These are phyloP conservation scores for Hemisphaericaspora nanyangensis DNA, from an alignment of 805 yeast species.

Conservation along the genomic window DNA sequence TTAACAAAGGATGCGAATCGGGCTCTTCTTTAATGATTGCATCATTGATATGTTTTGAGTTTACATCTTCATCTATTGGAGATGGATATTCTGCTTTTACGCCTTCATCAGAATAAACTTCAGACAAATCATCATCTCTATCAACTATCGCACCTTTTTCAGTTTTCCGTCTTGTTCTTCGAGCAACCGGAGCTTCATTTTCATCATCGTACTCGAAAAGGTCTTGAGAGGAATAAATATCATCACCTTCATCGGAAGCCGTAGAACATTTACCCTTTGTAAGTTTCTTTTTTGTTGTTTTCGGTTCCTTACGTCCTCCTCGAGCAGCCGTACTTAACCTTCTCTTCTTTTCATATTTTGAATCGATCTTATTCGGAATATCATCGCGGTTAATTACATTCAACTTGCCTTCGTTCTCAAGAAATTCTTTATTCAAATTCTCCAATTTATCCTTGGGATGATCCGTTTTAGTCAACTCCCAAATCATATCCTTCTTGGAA, in stretches of 20 bases:
- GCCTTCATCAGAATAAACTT: neutral
- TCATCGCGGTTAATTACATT: conserved; percentile 14
- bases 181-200: neutral
- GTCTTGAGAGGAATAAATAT: neutral
- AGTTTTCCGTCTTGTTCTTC: conserved; percentile 6
- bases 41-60: neutral
- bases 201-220: neutral
- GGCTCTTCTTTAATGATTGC: neutral
- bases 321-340: conserved; percentile 9
- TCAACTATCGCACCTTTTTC: conserved; percentile 8
- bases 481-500: conserved; percentile 27
- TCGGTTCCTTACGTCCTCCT: conserved; percentile 4
- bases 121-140: neutral
- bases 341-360: conserved; percentile 12
- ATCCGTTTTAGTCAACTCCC: conserved; percentile 16
- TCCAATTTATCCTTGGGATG: conserved; percentile 6
- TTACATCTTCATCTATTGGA: neutral
- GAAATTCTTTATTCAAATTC: conserved; percentile 15
- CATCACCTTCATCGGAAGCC: neutral
- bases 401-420: conserved; percentile 14
- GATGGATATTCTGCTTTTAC: neutral
- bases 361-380: conserved; percentile 18
- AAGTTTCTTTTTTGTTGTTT: neutral
- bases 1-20: neutral
- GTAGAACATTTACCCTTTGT: neutral